Base-by-base conservation (phyloP, 202 grass and related monocot species). In the Schoenoplectus tabernaemontani region DNA sequence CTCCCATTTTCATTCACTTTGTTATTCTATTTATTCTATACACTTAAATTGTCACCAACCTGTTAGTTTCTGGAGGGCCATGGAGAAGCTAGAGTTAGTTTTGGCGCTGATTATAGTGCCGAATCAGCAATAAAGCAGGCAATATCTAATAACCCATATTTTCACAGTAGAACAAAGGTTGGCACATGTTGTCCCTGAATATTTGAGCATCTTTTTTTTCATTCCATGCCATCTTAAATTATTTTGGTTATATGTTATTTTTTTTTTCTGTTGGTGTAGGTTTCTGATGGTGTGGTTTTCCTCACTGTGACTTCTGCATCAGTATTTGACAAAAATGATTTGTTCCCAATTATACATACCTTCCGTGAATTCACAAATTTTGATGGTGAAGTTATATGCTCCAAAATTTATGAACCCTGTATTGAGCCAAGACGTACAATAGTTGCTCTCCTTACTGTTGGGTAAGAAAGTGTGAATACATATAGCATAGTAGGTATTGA, bases 41-140 rank as follows among this genome's bases (percentile, higher is more conserved):
- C 11, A 23, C 82, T 47, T 36, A 36, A 78, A 19, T 65, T 76
- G 70, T 80, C 87, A 85, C 85, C 17, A 36, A 69, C 78, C 17
- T 83, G 50, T 92, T 85, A 98, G 96, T 48, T 92, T 66, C 71
- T 98, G 60, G 87, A 80, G 84, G 90, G 81, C 80, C 88, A 85
- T 64, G 88, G 89, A 50, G 96, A 95, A 90, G 91, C 85, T 83
- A 98, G 91, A 85, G 81, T 95, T 87, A 89, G 89, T 82, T 95
- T 98, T 89, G 91, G 96, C 84, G 96, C 85, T 84, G 89, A 91
- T 76, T 98, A 94, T 87, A 92, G 88, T 46, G 62, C 92, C 76
- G 89, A 92, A 54, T 95, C 91, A 85, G 92, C 96, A 83, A 89
- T 91, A 85, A 92, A 87, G 42, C 96, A 95, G 74, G 96, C 96